These are phyloP conservation scores for Colletotrichum caudatum DNA, from an alignment of 2,329 filamentous ascomycete species.

Conservation along the genomic window DNA sequence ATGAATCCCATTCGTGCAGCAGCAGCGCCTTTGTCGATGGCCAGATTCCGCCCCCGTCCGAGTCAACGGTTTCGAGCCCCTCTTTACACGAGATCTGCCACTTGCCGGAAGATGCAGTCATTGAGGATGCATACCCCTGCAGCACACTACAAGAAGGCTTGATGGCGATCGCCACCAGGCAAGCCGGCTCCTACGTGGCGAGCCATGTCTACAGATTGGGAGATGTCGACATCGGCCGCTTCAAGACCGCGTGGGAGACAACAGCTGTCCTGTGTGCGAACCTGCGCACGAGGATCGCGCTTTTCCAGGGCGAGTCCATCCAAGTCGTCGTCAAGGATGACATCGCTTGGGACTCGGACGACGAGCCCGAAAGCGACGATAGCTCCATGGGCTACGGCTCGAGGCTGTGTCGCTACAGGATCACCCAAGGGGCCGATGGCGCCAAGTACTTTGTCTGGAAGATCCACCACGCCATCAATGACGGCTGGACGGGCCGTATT, in stretches of 20 bases:
- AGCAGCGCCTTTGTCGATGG: background rate
- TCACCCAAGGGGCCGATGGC: background rate
- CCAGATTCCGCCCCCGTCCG: background rate
- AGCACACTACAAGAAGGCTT: constrained; percentile 53
- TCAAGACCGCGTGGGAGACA: constrained; percentile 45
- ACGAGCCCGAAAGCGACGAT: background rate
- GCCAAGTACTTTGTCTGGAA: constrained; percentile 49
- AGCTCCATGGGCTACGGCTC: background rate
- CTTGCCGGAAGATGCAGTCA: constrained; percentile 22
- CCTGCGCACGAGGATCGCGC: constrained; percentile 45
- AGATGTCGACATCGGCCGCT: constrained; percentile 18
- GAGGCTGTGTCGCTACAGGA: background rate
- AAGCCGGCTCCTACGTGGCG: constrained; percentile 43
- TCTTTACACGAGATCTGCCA: constrained; percentile 39
- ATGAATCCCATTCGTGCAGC: constrained; percentile 26
- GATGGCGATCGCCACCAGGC: constrained; percentile 47
- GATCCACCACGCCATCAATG: constrained; percentile 49
- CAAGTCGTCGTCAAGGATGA: constrained; percentile 41
- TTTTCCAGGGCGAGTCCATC: constrained; percentile 40
- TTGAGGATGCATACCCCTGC: constrained; percentile 52
- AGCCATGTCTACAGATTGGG: constrained; percentile 24
- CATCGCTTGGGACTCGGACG: constrained; percentile 4
- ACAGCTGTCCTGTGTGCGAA: constrained; percentile 43
- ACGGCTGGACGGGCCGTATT: constrained; percentile 47
- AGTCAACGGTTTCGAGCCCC: background rate